Evolutionary conservation across 1,139 yeast genomes (phyloP), one percentile per base, ranked within the genome.

Genomic region (Hanseniaspora uvarum): DNA sequence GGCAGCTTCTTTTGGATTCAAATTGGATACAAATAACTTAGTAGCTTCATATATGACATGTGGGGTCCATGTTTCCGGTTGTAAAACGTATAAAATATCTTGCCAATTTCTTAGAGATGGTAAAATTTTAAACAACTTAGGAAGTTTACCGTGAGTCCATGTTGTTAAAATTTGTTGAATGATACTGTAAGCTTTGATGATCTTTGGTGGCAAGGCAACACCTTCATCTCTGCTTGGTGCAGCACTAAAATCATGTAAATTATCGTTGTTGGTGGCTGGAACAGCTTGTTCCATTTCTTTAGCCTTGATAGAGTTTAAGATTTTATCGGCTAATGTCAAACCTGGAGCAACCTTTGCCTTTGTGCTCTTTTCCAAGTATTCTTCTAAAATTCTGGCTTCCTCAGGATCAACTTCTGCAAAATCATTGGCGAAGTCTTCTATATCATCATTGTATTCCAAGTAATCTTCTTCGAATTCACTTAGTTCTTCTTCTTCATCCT

Each of bases 41-140:
- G 98, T 87, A 3, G 96, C 98, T 68, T 94, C 97, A 65, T 84
- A 92, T 1, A 85, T 82, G 2, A 94, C 96, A 65, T 89, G 94
- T n/a, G 96, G 92, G 6, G 97, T 86, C 99, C 99, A 92, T 31
- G 75, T 72, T 58, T 81, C 87, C 11, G 98, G 98, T 61, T 86
- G 80, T 2, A 98, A 89, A 30, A 92, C 96, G 63, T 81, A 89
- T 40, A 92, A 72, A 37, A 94, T 85, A 67, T 92, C 97, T 66
- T 88, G 88, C 99, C 99, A 92, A 69, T 89, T 89, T 61, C 79
- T 82, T 60, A 92, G 75, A 7, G 95, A 79, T 38, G 99, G 99
- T 57, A 94, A 78, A 56, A 92, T 95, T 67, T 92, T 92, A 74
- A 92, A 92, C 39, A 94, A 78, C 64, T 92, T 89, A 21, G 98